phyloP scores from a whole-genome alignment of 2,329 filamentous ascomycete genomes.

The Calonectria naviculata region DNA sequence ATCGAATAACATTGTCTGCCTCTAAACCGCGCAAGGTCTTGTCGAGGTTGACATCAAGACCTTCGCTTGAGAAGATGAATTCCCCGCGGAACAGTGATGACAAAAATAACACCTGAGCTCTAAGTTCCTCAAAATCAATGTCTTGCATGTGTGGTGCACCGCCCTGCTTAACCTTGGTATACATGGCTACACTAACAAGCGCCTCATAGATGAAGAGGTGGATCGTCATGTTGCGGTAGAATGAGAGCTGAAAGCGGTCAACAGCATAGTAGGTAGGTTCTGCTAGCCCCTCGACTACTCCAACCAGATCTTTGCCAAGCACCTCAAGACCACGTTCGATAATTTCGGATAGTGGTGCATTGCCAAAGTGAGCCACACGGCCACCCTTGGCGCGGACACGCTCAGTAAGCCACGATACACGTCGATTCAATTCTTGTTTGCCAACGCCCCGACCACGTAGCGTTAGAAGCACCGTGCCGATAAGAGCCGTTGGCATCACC shows the following conservation, averaged over 20 bases:
- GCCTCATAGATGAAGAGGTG: conserved; percentile 97
- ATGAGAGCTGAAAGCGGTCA: conserved; percentile 95
- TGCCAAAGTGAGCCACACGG: conserved; percentile 92
- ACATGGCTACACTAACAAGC: conserved; percentile 89
- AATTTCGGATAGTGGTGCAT: conserved; percentile 81
- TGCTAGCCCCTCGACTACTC: conserved; percentile 79
- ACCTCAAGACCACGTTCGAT: conserved; percentile 93
- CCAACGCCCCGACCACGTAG: conserved; percentile 92
- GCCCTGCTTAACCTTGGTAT: conserved; percentile 89
- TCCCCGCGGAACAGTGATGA: conserved; percentile 95
- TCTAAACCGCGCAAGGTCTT: conserved; percentile 84
- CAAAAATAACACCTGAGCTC: conserved; percentile 86
- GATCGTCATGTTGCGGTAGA: conserved; percentile 99
- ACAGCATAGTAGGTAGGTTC: conserved; percentile 96
- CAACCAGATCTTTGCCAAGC: conserved; percentile 88
- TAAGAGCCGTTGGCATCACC: conserved; percentile 96
- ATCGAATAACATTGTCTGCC: conserved; percentile 78
- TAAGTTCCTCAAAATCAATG: conserved; percentile 79
- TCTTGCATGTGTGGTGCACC: conserved; percentile 86
- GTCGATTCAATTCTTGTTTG: conserved; percentile 83
- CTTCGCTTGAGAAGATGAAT: conserved; percentile 95
- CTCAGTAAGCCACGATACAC: conserved; percentile 90
- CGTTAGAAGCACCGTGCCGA: conserved; percentile 92
- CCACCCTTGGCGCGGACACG: conserved; percentile 88
- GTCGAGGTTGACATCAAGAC: conserved; percentile 82